Base-by-base conservation (phyloP, 257 asterid genomes). In the Haberlea rhodopensis region DNA sequence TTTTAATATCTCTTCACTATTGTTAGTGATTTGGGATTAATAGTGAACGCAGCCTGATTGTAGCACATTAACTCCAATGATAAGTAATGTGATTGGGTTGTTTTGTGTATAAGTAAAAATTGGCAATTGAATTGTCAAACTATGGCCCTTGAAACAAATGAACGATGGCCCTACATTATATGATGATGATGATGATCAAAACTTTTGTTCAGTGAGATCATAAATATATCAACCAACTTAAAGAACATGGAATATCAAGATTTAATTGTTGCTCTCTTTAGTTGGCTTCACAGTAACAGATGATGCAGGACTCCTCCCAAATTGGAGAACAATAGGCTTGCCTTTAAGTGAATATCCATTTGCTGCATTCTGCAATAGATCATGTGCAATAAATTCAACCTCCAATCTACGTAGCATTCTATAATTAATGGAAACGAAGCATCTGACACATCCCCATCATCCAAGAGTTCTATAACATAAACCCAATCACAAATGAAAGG, bases 281-380 rank as follows among this genome's bases (percentile, higher is more conserved):
- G 64, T 70, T 79, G 57, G 60, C 54, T 84, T 78, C 46, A 82
- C 76, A 63, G n/a, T n/a, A n/a, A n/a, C n/a, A n/a, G n/a, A n/a
- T n/a, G 83, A 72, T 22, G 83, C 68, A 48, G 83, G 77, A 53
- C 83, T 84, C 68, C 96, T 76, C 32, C 96, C 96, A 74, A 92
- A 92, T 76, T 89, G 97, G 78, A 92, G 83, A 71, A 92, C 91
- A 11, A 92, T 65, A 31, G 99, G 91, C 84, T 92, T 89, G 58
- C 94, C 94, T 81, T 89, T 89, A 25, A 82, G 82, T 60, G 82
- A 86, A 56, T 81, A 92, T 8, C 99, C 97, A 37, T 92, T 85
- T 45, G 79, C 96, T 24, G 74, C 75, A 26, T 80, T 89, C 99
- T 89, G 95, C 94, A 84, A 31, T 61, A 45, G 54, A 54, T 53